Evolutionary conservation across 2,329 filamentous ascomycete genomes (phyloP).

Genomic region (Fusarium sp.): DNA sequence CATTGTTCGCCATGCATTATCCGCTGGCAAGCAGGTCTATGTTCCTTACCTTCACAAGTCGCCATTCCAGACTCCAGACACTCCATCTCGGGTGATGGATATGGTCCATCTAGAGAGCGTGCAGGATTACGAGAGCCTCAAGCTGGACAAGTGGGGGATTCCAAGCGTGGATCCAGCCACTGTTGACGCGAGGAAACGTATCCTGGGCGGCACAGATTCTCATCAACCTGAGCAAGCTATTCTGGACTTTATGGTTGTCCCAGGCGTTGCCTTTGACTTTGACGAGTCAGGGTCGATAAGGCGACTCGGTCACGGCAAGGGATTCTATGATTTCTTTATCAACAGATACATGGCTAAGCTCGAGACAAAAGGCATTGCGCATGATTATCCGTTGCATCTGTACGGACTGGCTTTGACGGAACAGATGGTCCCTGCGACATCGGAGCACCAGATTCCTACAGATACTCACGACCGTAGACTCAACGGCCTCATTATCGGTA

Average conservation of each 20-base stretch:
- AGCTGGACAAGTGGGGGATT: slow-evolving; percentile 92
- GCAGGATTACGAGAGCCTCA: slow-evolving; percentile 82
- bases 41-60: slow-evolving; percentile 88
- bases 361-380: slow-evolving; percentile 53
- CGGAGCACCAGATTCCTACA: slow-evolving; percentile 78
- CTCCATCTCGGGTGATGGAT: slow-evolving; percentile 85
- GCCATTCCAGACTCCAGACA: slow-evolving; percentile 61
- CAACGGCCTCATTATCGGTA: slow-evolving; percentile 82
- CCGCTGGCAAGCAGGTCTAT: slow-evolving; percentile 85
- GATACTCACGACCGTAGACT: slow-evolving; percentile 83
- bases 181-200: slow-evolving; percentile 77
- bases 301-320: slow-evolving; percentile 92
- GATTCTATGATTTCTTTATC: slow-evolving; percentile 97
- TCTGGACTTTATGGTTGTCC: slow-evolving; percentile 90
- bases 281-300: slow-evolving; percentile 71
- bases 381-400: slow-evolving; percentile 63
- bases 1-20: slow-evolving; percentile 86
- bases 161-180: slow-evolving; percentile 82
- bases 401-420: slow-evolving; percentile 88
- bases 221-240: slow-evolving; percentile 61
- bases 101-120: slow-evolving; percentile 86
- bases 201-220: slow-evolving; percentile 74
- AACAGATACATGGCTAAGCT: slow-evolving; percentile 74
- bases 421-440: slow-evolving; percentile 77
- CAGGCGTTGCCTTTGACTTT: slow-evolving; percentile 91